Evolutionary conservation across 768 basidiomycete genomes (phyloP), one percentile per base, ranked within the genome.

Genomic region (Termitomyces sp.): DNA sequence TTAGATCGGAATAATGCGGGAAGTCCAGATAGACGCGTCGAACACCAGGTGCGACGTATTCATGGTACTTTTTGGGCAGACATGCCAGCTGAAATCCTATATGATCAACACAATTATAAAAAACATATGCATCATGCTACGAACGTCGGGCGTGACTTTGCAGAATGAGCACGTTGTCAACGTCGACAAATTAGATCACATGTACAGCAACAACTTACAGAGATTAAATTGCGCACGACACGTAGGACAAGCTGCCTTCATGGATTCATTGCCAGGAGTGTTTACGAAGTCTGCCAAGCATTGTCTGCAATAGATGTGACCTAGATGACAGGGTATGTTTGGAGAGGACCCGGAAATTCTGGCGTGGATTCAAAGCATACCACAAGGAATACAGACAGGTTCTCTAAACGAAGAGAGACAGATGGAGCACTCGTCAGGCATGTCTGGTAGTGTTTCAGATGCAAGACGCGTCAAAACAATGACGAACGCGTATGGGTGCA

Each of bases 311-410:
- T 83, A 83, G 14, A 87, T 70, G 60, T 87, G 86, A 19, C 86
- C 86, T 87, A 40, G 35, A 35, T 19, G 28, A 42, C 5, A 50
- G 19, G n/a, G 21, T 45, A 23, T n/a, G 45, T 55, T 52, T 60
- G 58, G 26, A 21, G 42, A 26, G 57, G 45, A 19, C 43, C 15
- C 28, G 46, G 49, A 38, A 31, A 40, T 37, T 33, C n/a, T 37
- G 31, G 15, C 3, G 35, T 38, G 14, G n/a, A 42, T 12, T 3
- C 14, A 17, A n/a, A 21, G 62, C 79, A 56, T 60, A 86, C 85
- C 85, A 64, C 86, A 87, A 11, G 85, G 84, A 1, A 83, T 68
- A 41, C 73, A 82, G 5, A 84, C 80, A 0, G 86, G 85, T 15
- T 77, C 78, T 37, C 76, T 78, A 59, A 81, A 69, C 1, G 60